These are phyloP conservation scores for Fremontodendron californicum DNA, from an alignment of 345 rosid genomes.

Conservation along the genomic window DNA sequence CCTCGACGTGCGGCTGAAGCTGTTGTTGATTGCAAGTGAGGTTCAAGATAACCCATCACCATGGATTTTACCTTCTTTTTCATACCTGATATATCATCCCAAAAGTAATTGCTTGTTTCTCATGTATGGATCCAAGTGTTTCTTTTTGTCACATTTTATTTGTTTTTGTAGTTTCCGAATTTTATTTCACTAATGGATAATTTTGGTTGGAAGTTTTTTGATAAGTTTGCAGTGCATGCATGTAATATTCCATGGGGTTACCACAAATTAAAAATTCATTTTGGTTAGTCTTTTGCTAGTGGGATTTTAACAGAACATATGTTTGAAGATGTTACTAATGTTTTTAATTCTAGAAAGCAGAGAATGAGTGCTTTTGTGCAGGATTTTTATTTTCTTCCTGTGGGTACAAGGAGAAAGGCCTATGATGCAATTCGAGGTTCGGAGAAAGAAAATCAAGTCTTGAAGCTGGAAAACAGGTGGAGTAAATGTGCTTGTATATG, in stretches of 20 bases:
- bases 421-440: background rate
- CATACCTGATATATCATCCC: background rate
- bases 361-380: background rate
- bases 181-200: constrained; percentile 12
- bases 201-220: constrained; percentile 9
- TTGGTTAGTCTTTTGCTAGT: background rate
- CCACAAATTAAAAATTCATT: background rate
- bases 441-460: background rate
- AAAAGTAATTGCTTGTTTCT: background rate
- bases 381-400: background rate
- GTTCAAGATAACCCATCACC: constrained; percentile 9
- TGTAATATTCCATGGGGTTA: constrained; percentile 2
- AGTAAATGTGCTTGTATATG: background rate
- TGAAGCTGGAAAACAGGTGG: background rate
- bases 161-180: constrained; percentile 11
- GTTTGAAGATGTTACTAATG: background rate
- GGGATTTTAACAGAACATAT: background rate
- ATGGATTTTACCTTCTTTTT: constrained; percentile 1
- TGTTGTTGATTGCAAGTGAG: constrained; percentile 60
- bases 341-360: background rate
- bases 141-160: constrained; percentile 1
- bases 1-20: constrained; percentile 83
- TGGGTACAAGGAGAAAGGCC: no score
- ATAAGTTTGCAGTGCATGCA: background rate
- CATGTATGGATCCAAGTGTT: constrained; percentile 9